Conservation (phyloP, 169 alveolate species). For the Plasmodium relictum region DNA sequence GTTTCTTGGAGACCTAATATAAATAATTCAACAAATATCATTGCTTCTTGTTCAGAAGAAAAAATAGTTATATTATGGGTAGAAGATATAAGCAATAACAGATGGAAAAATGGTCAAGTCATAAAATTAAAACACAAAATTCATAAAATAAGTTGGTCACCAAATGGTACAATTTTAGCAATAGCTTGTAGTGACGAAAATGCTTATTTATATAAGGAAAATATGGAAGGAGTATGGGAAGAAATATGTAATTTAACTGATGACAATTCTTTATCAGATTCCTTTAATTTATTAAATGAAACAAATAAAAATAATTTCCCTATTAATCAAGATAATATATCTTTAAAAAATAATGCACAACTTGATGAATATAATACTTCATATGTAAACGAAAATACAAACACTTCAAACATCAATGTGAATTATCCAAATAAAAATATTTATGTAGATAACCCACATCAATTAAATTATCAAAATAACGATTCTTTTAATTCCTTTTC, state of each 20-base stretch:
- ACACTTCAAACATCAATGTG: background rate
- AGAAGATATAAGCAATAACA: constrained; percentile 74
- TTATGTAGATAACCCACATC: background rate
- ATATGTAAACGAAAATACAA: background rate
- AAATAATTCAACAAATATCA: constrained; percentile 79
- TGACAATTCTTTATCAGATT: background rate
- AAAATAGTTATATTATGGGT: constrained; percentile 81
- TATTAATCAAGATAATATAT: constrained; percentile 3
- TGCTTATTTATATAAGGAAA: constrained; percentile 79
- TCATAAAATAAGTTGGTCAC: constrained; percentile 80
- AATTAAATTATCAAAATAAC: constrained; percentile 1
- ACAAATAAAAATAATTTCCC: background rate
- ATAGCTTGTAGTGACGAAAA: constrained; percentile 79
- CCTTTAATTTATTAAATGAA: background rate
- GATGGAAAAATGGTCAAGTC: constrained; percentile 64
- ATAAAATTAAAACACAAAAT: constrained; percentile 39
- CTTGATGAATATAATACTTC: background rate
- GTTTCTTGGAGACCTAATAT: constrained; percentile 92
- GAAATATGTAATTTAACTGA: constrained; percentile 70
- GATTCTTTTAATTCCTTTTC: constrained; percentile 1
- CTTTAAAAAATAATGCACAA: background rate
- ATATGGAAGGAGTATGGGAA: constrained; percentile 81
- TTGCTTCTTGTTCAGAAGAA: constrained; percentile 87
- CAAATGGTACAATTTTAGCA: constrained; percentile 82
- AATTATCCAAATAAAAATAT: background rate